Evolutionary conservation across 2,329 filamentous ascomycete species (phyloP).

Genomic region (Aspergillus fijiensis): DNA sequence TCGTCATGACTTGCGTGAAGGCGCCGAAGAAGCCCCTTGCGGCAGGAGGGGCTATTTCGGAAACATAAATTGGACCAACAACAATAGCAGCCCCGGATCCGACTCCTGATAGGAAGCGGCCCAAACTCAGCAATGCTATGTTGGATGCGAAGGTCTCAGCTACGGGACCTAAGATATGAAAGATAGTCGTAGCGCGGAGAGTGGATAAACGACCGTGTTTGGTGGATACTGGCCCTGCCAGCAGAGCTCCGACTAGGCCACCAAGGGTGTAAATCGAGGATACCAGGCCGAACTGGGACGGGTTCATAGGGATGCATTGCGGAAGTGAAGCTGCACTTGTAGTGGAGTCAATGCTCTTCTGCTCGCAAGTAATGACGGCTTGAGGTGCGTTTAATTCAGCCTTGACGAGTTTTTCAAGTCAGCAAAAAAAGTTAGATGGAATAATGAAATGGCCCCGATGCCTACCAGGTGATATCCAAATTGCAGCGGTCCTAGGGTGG

Average conservation of each 20-base stretch:
- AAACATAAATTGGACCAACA: constrained; percentile 91
- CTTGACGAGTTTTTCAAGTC: constrained; percentile 46
- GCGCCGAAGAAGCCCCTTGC: constrained; percentile 75
- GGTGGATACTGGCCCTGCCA: constrained; percentile 75
- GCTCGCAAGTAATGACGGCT: constrained; percentile 85
- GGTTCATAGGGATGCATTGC: constrained; percentile 85
- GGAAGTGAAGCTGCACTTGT: constrained; percentile 35
- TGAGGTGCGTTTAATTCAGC: constrained; percentile 94
- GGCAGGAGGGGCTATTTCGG: constrained; percentile 76
- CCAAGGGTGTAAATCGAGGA: constrained; percentile 91
- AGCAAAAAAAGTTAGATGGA: constrained; percentile 4
- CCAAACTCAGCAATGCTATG: constrained; percentile 67
- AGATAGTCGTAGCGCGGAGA: constrained; percentile 73
- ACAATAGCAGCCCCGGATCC: constrained; percentile 88
- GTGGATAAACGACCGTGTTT: constrained; percentile 70
- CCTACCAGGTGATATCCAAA: constrained; percentile 90
- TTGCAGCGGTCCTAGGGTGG: constrained; percentile 83
- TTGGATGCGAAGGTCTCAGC: constrained; percentile 71
- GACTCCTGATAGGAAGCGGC: constrained; percentile 76
- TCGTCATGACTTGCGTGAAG: constrained; percentile 90
- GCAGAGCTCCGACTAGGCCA: constrained; percentile 78
- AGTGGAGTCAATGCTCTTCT: constrained; percentile 50
- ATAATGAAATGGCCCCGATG: constrained; percentile 1
- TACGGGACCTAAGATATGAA: constrained; percentile 73
- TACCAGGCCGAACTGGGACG: constrained; percentile 77